Evolutionary conservation across 148 eudicot genomes (phyloP).

Genomic region (Rhododendron williamsianum): DNA sequence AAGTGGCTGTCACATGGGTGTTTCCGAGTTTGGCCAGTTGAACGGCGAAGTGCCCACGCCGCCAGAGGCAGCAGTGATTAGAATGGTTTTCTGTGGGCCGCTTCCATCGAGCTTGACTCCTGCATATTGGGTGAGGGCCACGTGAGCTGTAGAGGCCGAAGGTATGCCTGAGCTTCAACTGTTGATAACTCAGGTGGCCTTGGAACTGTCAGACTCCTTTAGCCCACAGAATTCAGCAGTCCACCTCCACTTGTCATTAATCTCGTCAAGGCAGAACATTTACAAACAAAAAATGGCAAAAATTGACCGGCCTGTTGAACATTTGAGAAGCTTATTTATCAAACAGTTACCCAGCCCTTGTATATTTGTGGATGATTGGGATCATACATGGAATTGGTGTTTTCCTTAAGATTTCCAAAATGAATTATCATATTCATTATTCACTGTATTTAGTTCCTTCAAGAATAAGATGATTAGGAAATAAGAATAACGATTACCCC

Average conservation of each 20-base stretch:
- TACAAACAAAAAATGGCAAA: conserved; percentile 7
- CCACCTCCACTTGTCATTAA: conserved; percentile 36
- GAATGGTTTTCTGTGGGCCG: conserved; percentile 36
- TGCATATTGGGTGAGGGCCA: conserved; percentile 29
- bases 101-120: conserved; percentile 41
- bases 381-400: too few species aligned
- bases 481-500: too few species aligned
- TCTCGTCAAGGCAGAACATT: not conserved
- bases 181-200: conserved; percentile 55
- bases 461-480: too few species aligned
- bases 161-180: conserved; percentile 40
- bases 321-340: too few species aligned
- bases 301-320: too few species aligned
- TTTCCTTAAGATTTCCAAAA: too few species aligned
- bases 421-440: too few species aligned
- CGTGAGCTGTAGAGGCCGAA: conserved; percentile 36
- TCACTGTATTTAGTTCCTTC: too few species aligned
- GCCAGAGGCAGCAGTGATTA: conserved; percentile 52
- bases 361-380: too few species aligned
- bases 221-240: conserved; percentile 37
- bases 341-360: too few species aligned
- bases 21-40: conserved; percentile 53
- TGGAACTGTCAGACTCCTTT: conserved; percentile 23
- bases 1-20: conserved; percentile 49
- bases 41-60: conserved; percentile 54